Percentiles rank a stretch among this genome's conserved stretches.
phyloP scores from a whole-genome alignment of 306 rosid genomes.

The Medicago ruthenica region DNA sequence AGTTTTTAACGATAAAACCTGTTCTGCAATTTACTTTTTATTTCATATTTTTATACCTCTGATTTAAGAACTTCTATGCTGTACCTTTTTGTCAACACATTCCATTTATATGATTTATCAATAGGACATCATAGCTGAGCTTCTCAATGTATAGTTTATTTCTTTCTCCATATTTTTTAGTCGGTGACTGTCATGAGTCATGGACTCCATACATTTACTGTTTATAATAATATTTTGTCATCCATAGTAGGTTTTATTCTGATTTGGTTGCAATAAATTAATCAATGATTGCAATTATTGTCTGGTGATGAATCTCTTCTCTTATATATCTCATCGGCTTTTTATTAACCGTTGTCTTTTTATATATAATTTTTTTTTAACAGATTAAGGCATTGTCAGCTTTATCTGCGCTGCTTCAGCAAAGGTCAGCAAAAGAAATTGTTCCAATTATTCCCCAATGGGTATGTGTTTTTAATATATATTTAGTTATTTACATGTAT shows the following conservation, averaged over 20 bases:
- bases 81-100: background rate
- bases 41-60: background rate
- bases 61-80: background rate
- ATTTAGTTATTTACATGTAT: background rate
- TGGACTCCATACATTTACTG: slow-evolving; percentile 28
- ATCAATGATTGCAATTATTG: slow-evolving; percentile 30
- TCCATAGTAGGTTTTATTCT: slow-evolving; percentile 1
- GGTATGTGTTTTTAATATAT: slow-evolving; percentile 56
- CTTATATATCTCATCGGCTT: slow-evolving; percentile 38
- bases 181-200: slow-evolving; percentile 11
- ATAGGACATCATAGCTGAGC: slow-evolving; percentile 15
- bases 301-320: slow-evolving; percentile 25
- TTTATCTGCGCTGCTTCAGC: slow-evolving; percentile 71
- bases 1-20: background rate
- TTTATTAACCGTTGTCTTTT: slow-evolving; percentile 23
- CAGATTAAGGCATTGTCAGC: slow-evolving; percentile 92
- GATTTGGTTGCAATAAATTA: slow-evolving; percentile 36
- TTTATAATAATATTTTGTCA: slow-evolving; percentile 22
- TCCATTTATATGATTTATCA: slow-evolving; percentile 21
- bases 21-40: background rate
- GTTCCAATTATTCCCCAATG: slow-evolving; percentile 83
- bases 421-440: slow-evolving; percentile 72
- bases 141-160: slow-evolving; percentile 26
- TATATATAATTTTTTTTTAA: slow-evolving; percentile 5
- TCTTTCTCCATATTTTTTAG: slow-evolving; percentile 22